phyloP scores from a whole-genome alignment of 129 eudicot species.

The Flaveria brownii region DNA sequence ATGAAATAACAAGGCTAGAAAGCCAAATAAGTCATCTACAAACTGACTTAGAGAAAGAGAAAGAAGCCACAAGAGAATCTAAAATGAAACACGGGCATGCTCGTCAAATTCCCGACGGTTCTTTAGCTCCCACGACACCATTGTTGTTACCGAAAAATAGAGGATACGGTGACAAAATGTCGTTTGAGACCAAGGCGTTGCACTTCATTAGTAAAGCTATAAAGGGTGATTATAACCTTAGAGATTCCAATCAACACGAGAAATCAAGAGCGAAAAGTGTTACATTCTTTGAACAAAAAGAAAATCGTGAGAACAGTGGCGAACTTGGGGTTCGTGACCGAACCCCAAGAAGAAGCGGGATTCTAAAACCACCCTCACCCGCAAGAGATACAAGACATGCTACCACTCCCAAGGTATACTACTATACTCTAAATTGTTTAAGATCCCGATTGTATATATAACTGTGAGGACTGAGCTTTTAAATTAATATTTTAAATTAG shows the following conservation, averaged over 20 bases:
- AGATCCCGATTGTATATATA: too few relatives aligned
- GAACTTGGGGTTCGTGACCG: constrained; percentile 43
- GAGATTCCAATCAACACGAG: constrained; percentile 53
- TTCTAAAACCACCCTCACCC: constrained; percentile 70
- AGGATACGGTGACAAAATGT: constrained; percentile 43
- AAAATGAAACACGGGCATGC: constrained; percentile 34
- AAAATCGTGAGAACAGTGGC: constrained; percentile 39
- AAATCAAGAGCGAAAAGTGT: constrained; percentile 34
- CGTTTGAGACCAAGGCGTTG: constrained; percentile 77
- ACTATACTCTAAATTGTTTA: not conserved
- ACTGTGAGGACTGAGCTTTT: too few relatives aligned
- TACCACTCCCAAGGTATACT: constrained; percentile 68
- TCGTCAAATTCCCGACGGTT: constrained; percentile 30
- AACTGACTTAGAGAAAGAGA: constrained; percentile 51
- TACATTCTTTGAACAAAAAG: constrained; percentile 46
- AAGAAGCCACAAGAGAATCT: constrained; percentile 48
- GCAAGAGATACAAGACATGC: constrained; percentile 61
- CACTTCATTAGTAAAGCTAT: constrained; percentile 95
- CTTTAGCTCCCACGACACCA: constrained; percentile 34
- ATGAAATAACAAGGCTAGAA: constrained; percentile 75
- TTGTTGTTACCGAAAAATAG: constrained; percentile 22
- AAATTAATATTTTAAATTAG: too few relatives aligned
- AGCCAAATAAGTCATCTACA: constrained; percentile 75
- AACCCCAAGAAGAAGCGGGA: constrained; percentile 52
- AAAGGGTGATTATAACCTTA: constrained; percentile 75